Evolutionary conservation across 768 basidiomycete species (phyloP).

Genomic region (Solioccasus polychromus): DNA sequence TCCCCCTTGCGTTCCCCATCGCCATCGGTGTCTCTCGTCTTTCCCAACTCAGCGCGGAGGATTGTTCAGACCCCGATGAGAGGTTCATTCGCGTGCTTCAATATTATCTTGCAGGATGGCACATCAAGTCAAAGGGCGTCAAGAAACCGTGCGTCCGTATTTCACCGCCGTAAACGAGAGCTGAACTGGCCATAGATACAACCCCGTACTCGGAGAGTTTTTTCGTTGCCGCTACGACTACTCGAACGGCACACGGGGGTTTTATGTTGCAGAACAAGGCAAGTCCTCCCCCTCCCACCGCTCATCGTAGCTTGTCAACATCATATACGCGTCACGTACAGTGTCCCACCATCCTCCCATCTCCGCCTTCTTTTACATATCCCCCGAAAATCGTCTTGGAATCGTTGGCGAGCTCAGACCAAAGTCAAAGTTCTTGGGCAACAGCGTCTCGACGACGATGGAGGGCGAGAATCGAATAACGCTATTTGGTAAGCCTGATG

Average conservation of each 20-base stretch:
- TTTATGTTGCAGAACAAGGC: conserved; percentile 97
- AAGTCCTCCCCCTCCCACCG: conserved; percentile 11
- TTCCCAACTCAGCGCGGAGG: conserved; percentile 58
- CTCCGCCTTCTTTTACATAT: conserved; percentile 94
- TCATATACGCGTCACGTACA: conserved; percentile 28
- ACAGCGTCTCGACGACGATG: conserved; percentile 94
- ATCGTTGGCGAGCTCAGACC: conserved; percentile 94
- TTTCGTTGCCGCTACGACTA: conserved; percentile 97
- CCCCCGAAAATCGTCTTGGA: conserved; percentile 81
- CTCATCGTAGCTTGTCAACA: conserved; percentile 3
- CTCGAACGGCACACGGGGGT: conserved; percentile 85
- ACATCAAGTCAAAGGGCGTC: conserved; percentile 98
- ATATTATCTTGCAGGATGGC: conserved; percentile 99
- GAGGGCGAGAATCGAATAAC: conserved; percentile 91
- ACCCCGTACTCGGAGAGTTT: conserved; percentile 96
- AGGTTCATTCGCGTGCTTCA: conserved; percentile 88
- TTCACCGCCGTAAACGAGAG: neutral
- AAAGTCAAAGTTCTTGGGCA: conserved; percentile 95
- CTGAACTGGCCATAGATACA: conserved; percentile 59
- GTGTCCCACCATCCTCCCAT: conserved; percentile 95
- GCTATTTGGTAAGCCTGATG: conserved; percentile 77
- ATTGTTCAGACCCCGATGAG: conserved; percentile 81
- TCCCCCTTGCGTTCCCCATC: neutral
- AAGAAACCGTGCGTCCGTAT: conserved; percentile 85
- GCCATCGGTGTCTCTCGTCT: neutral